Base-by-base conservation (phyloP, 148 eudicot species). In the Silene conica region DNA sequence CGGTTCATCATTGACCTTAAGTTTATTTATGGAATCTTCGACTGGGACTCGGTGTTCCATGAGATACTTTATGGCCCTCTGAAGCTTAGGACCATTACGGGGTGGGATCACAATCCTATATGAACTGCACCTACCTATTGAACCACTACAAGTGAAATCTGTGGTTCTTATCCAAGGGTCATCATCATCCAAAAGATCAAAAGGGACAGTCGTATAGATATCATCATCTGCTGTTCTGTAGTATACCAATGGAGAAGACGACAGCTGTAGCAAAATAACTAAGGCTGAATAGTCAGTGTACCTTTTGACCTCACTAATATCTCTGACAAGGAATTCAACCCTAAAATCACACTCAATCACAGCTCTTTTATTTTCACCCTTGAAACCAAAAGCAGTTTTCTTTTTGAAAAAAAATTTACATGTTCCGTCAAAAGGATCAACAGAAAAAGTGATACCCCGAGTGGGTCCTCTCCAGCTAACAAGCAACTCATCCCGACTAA, bases 211-310 rank as follows among this genome's bases (percentile, higher is more conserved):
- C 20, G 67, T 85, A 69, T 71, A 81, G 48, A 94, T 83, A 70
- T 94, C 98, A 63, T 94, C 98, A 76, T 91, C 96, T 0, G 96
- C 98, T 13, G 97, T 91, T 79, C 98, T 82, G 63, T 89, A 94
- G 70, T 77, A 85, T 43, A 94, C 48, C 71, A 74, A 45, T 43
- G 98, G 98, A 63, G 97, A 85, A 6, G 90, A 88, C 50, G 86
- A 83, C 66, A 92, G 83, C 74, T 85, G 97, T 72, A 94, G 67
- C 52, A 89, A 50, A 25, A 94, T 64, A 62, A 89, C 70, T 26
- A 85, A 54, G 31, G 80, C 82, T 11, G 86, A 75, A 31, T 15
- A 26, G 4, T 86, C 92, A 0, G 19, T 71, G 75, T 82, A 85
- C 3, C 69, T 71, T 74, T 68, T 87, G 43, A 91, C 59, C 77